Base-by-base conservation (phyloP, 805 yeast species). In the Wickerhamomyces pijperi region DNA sequence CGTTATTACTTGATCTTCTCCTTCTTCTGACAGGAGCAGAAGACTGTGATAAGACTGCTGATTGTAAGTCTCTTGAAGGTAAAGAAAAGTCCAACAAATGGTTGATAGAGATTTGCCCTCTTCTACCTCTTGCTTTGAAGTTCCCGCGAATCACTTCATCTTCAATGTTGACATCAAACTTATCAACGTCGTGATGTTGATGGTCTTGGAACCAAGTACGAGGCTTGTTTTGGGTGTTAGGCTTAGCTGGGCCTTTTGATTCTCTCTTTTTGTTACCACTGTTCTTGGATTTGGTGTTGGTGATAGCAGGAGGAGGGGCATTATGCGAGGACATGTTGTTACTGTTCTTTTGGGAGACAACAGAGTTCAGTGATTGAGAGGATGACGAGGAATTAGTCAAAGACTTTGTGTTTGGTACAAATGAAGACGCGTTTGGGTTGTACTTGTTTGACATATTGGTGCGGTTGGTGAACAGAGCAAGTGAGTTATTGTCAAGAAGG, bases 51-150 rank as follows among this genome's bases (percentile, higher is more conserved):
- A 19, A 6, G 9, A 20, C 3, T 32, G 46, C 36, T 19, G 39
- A 36, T 16, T 34, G 35, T 34, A 42, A 41, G 32, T 61, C 60
- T 41, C 64, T 52, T 40, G 66, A 68, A 7, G 75, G 72, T 15
- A 70, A 51, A 32, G 67, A 64, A 48, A 76, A 79, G 35, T 78
- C 81, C 35, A 82, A 55, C 40, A 82, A 60, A 58, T 82, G 88
- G 47, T 79, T 77, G 39, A 82, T 75, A 17, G 72, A 70, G 25
- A 70, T 60, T 45, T 61, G 68, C 19, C 68, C 68, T 48, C 64
- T 64, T 37, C 64, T 55, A 20, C 64, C 65, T 41, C 53, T 58
- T 12, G 62, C 43, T 38, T 55, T 60, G 34, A 54, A 54, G 16
- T 53, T 49, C 35, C 61, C 62, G 37, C 46, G 44, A 4, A 48